These are phyloP conservation scores for Endothia cerciana DNA, from an alignment of 2,329 filamentous ascomycete species.

Conservation along the genomic window DNA sequence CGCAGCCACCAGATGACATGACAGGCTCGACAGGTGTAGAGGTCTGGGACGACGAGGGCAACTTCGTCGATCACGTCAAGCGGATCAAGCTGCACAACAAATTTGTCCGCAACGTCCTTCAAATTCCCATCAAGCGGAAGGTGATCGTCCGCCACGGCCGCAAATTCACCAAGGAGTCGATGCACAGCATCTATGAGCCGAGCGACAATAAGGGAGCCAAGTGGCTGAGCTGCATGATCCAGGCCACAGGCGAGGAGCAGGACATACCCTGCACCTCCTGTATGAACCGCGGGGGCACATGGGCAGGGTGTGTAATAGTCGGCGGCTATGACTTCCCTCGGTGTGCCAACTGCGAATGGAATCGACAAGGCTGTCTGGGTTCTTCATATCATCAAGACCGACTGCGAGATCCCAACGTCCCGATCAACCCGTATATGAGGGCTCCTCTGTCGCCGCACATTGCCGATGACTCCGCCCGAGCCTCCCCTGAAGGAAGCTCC, in stretches of 20 bases:
- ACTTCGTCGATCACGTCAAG: conserved; percentile 43
- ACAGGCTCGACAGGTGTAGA: conserved; percentile 36
- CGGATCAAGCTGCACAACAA: conserved; percentile 45
- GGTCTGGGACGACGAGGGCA: conserved; percentile 44
- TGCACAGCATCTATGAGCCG: conserved; percentile 47
- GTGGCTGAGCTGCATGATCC: conserved; percentile 54
- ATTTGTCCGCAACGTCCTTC: conserved; percentile 43
- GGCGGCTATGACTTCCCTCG: conserved; percentile 47
- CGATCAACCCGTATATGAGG: not conserved
- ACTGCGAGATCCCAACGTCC: conserved; percentile 18
- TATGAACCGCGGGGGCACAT: conserved; percentile 47
- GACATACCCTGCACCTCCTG: conserved; percentile 46
- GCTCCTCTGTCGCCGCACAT: conserved; percentile 9
- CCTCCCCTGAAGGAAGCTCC: conserved; percentile 23
- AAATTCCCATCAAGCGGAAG: conserved; percentile 43
- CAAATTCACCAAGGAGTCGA: conserved; percentile 45
- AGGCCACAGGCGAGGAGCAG: conserved; percentile 51
- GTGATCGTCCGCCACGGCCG: conserved; percentile 48
- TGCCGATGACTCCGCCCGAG: conserved; percentile 12
- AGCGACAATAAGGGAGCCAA: conserved; percentile 48
- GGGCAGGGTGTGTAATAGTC: conserved; percentile 50
- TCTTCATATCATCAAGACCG: conserved; percentile 28
- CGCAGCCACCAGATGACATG: conserved; percentile 19
- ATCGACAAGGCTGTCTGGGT: conserved; percentile 36
- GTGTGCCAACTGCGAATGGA: conserved; percentile 58